A percentile compares a stretch with the other conserved stretches of the same genome.
Conservation (phyloP, 176 grass and related monocot species). For the Eleusine indica region DNA sequence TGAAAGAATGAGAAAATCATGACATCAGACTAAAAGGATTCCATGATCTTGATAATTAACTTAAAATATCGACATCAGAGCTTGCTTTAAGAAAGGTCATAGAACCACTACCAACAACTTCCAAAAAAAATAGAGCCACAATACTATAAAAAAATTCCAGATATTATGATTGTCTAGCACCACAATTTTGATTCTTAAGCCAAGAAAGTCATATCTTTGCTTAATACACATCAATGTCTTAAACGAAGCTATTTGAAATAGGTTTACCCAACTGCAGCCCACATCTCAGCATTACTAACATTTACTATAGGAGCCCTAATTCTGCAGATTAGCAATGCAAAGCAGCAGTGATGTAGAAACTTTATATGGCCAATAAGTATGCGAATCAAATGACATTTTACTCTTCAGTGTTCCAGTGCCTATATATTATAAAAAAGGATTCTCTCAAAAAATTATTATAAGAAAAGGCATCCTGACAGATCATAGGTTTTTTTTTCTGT, state of each 20-base stretch:
- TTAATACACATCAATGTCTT: neutral
- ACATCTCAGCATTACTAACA: slow-evolving; percentile 26
- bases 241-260: neutral
- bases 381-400: slow-evolving; percentile 18
- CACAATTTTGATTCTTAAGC: slow-evolving; percentile 4
- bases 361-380: neutral
- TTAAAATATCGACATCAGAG: slow-evolving; percentile 46
- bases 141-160: slow-evolving; percentile 20
- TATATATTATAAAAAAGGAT: neutral
- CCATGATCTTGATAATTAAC: slow-evolving; percentile 7
- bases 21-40: slow-evolving; percentile 26
- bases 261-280: slow-evolving; percentile 5
- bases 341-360: slow-evolving; percentile 11
- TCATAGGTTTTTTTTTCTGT: neutral
- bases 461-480: neutral
- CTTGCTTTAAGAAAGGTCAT: slow-evolving; percentile 54
- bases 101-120: slow-evolving; percentile 44
- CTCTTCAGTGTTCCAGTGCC: neutral
- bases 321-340: slow-evolving; percentile 9
- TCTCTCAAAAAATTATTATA: neutral
- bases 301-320: slow-evolving; percentile 8
- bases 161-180: neutral
- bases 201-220: neutral
- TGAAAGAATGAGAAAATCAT: slow-evolving; percentile 35
- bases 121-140: neutral